Base-by-base conservation (phyloP, 768 basidiomycete genomes). In the Rhizopogon sp. region DNA sequence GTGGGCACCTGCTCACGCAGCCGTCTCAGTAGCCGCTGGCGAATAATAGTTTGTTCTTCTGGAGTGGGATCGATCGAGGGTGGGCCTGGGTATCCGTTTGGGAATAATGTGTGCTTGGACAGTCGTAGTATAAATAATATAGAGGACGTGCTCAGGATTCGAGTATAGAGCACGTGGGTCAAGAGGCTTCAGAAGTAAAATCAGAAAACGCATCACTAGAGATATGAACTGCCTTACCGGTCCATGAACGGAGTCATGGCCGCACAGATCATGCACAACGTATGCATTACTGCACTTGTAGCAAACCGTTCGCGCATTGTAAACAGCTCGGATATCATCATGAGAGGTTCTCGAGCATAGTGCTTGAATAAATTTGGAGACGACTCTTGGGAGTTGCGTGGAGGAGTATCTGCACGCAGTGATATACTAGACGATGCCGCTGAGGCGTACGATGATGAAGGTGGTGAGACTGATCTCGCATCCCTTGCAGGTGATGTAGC, bases 11-110 rank as follows among this genome's bases (percentile, higher is more conserved):
- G 39, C 42, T 73, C 70, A 0, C 62, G 56, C 1, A 88, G 41
- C 33, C 78, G 64, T 52, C 61, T 54, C 43, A 78, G 70, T 4
- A 82, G 58, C 44, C 66, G 62, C 8, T 64, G 57, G 31, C 81
- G 78, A 47, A 92, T 73, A 35, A 73, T 77, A 2, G 74, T 72
- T 60, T 91, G 88, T 68, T 95, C 93, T 59, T 90, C 90, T 1
- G 74, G 73, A 0, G 86, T 83, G 16, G 94, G 95, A 43, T 91
- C 90, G 1, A 79, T 73, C 1, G 87, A 83, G 1, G 84, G 69
- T 0, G 85, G 82, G 0, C 80, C 89, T 1, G 93, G 93, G 70
- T 91, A 92, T 13, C 96, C 95, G 58, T 85, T 84, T 3, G 96
- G 95, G 66, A 96, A 98, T 28, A 98, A 76, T 7, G 86, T 79